Evolutionary conservation across 129 eudicot species (phyloP), one percentile per base, ranked within the genome.

Genomic region (Sambucus nigra): DNA sequence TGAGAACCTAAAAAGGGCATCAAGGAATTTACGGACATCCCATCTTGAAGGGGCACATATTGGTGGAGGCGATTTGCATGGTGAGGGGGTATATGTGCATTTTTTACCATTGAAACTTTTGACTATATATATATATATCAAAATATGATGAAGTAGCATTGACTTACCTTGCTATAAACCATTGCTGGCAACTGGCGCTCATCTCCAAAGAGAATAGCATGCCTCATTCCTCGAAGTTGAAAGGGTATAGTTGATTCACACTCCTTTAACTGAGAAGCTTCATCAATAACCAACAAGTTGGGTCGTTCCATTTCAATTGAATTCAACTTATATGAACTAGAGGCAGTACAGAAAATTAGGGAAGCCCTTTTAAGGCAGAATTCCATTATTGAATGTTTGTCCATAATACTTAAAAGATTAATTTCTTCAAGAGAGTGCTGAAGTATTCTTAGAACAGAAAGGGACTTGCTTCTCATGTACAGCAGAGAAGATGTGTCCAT

Each of bases 311-410:
- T 68, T 22, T 51, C 33, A 11, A 60, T 59, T 2, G 5, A 21
- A 47, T 73, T 80, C 56, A 83, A 56, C 59, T 73, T 75, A 55
- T 48, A 83, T 2, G 94, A 69, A 51, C 64, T 72, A 26, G 94
- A 83, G 20, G 76, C 68, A 4, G 87, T 83, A 66, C 87, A 83
- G 54, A 83, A 76, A 45, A 85, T 47, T 18, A 77, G 55, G 1
- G 85, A 85, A 54, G 91, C 95, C 11, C 29, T 61, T 57, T 72
- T 47, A 55, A 72, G 69, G 66, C 86, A 81, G 13, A 81, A 79
- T 5, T 78, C 75, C 52, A 0, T 57, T 18, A 70, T 24, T 25
- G 68, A 59, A 50, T 5, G 25, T 25, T 5, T 27, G 56, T 31
- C 64, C 55, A 44, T 26, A 13, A 26, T 67, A 26, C 33, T 53